These are phyloP conservation scores for Lagerstroemia speciosa DNA, from an alignment of 345 rosid species.

Conservation along the genomic window DNA sequence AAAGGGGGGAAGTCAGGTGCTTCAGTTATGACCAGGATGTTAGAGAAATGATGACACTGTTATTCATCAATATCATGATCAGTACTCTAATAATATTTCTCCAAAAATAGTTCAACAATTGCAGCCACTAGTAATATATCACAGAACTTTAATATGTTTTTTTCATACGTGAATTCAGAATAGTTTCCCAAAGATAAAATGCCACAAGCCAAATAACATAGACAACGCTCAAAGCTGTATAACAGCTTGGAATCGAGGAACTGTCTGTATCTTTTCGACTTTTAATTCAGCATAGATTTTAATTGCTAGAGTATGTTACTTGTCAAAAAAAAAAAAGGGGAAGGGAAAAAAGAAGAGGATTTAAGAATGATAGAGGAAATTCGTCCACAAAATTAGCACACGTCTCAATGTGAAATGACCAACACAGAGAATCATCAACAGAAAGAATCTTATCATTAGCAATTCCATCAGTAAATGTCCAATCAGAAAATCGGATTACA, in stretches of 20 bases:
- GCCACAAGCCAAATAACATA: background rate
- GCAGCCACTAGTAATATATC: background rate
- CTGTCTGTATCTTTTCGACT: no score
- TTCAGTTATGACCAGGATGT: slow-evolving; percentile 5
- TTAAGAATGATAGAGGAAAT: background rate
- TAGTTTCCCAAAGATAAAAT: no score
- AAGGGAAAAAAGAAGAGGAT: background rate
- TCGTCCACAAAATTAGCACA: background rate
- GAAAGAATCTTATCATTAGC: background rate
- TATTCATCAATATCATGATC: background rate
- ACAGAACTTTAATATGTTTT: background rate
- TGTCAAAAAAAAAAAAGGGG: background rate
- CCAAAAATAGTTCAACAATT: background rate
- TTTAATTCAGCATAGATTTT: no score
- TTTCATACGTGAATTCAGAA: no score
- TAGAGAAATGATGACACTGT: background rate
- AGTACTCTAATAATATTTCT: background rate
- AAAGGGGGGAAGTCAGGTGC: slow-evolving; percentile 5
- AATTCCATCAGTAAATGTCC: background rate
- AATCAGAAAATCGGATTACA: background rate
- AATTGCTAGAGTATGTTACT: no score
- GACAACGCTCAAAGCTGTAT: background rate
- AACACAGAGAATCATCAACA: background rate
- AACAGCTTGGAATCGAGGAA: background rate
- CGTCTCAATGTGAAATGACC: background rate